Evolutionary conservation across 2,329 filamentous ascomycete species (phyloP).

Genomic region (Lasiodiplodia sp.): DNA sequence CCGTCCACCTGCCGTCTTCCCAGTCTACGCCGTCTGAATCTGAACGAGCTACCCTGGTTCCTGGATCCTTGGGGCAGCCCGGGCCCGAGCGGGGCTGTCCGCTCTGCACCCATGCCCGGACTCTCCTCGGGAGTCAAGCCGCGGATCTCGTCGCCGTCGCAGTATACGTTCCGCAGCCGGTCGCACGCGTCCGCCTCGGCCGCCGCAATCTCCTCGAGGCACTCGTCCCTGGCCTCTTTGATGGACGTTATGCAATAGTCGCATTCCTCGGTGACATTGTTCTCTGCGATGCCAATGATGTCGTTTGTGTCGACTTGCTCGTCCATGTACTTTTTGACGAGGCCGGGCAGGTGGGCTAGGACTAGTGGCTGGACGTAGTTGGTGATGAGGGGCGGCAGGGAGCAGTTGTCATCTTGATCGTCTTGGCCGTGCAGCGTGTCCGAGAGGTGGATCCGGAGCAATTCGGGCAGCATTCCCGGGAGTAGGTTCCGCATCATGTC

Average conservation of each 20-base stretch:
- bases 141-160: background rate
- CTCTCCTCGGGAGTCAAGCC: constrained; percentile 2
- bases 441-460: background rate
- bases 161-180: background rate
- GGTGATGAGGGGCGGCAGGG: background rate
- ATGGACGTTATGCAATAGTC: background rate
- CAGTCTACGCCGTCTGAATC: background rate
- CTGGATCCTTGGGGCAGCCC: background rate
- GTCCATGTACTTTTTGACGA: background rate
- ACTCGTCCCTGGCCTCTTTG: constrained; percentile 3
- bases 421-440: background rate
- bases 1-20: background rate
- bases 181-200: background rate
- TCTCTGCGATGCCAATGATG: background rate
- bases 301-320: background rate
- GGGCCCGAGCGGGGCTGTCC: background rate
- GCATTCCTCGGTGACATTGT: background rate
- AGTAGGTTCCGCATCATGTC: background rate
- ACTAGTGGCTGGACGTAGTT: constrained; percentile 2
- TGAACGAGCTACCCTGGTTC: constrained; percentile 4
- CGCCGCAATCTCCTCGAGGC: background rate
- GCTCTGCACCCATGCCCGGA: background rate
- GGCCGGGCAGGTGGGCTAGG: background rate
- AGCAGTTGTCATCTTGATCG: background rate
- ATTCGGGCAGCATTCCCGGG: background rate